Evolutionary conservation across 345 rosid species (phyloP), one percentile per base, ranked within the genome.

Genomic region (Brassica juncea): DNA sequence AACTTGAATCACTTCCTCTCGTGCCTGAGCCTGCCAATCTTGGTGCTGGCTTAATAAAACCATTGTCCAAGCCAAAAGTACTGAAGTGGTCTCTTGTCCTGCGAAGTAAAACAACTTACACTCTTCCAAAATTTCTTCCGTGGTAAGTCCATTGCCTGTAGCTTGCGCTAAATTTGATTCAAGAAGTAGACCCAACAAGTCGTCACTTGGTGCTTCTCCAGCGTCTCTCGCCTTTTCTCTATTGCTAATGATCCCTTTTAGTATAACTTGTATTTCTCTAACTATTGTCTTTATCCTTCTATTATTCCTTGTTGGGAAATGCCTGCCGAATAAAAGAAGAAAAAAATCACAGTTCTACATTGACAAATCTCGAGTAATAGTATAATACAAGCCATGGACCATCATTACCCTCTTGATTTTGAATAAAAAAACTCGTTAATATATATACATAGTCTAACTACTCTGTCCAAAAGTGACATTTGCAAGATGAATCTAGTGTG

Each of bases 91-190:
- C 80, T 88, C 92, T 42, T 89, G 87, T 15, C 93, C 96, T 0
- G 90, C 86, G 8, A 92, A 76, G 72, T 87, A 91, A 77, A 91
- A 92, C 59, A 87, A 28, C 73, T 84, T 91, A 73, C 92, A 91
- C 62, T 92, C 92, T 39, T 90, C 88, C 9, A 89, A 76, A 15
- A 92, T 83, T 8, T 91, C 96, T 4, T 85, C 77, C 3, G 64
- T 74, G 32, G 73, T 84, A 76, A 87, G 61, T 25, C 78, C 81
- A 10, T 82, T 74, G 57, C 77, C 85, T 71, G 78, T 57, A 8
- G 71, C 79, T 61, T 80, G 87, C 55, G n/a, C 78, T 23, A 61
- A 58, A 70, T 85, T 86, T 21, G 93, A 86, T 49, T 86, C 86
- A 58, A 87, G 66, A 44, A 89, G 84, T 19, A 85, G 77, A 25